Conservation (phyloP, 108 stramenopile genomes). For the Skeletonema tropicum region DNA sequence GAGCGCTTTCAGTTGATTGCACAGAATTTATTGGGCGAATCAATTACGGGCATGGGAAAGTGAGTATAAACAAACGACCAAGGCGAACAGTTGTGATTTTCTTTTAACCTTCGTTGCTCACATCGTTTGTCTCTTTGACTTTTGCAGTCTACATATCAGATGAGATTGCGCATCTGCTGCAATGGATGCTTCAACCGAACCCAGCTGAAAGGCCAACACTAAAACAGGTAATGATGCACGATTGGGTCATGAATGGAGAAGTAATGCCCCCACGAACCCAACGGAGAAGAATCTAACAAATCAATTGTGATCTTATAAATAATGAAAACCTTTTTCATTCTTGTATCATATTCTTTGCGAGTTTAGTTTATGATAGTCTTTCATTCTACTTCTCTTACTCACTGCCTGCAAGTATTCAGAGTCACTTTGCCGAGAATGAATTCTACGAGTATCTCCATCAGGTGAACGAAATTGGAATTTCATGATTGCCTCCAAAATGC, state of each 20-base stretch:
- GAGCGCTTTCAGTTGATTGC: constrained; percentile 84
- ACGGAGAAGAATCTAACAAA: background rate
- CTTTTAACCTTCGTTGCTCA: constrained; percentile 2
- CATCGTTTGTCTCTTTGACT: background rate
- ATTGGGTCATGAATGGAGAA: constrained; percentile 56
- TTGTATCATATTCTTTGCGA: background rate
- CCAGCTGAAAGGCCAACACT: constrained; percentile 57
- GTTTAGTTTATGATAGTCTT: constrained; percentile 9
- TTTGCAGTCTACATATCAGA: constrained; percentile 42
- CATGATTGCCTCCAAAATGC: constrained; percentile 24
- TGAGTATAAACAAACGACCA: constrained; percentile 9
- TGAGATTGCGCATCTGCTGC: constrained; percentile 48
- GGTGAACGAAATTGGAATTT: constrained; percentile 19
- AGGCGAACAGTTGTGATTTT: background rate
- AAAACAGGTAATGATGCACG: constrained; percentile 58
- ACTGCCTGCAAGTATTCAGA: constrained; percentile 14
- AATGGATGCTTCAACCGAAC: constrained; percentile 57
- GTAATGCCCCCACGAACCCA: constrained; percentile 14
- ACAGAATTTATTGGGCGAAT: constrained; percentile 60
- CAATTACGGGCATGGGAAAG: constrained; percentile 80
- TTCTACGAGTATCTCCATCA: no score
- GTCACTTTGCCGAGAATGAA: constrained; percentile 19
- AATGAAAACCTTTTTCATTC: background rate
- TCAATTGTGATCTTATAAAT: background rate
- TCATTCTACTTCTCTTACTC: constrained; percentile 35